Evolutionary conservation across 2,329 filamentous ascomycete species (phyloP).

Genomic region (Dryadomyces quercus-mongolicae): DNA sequence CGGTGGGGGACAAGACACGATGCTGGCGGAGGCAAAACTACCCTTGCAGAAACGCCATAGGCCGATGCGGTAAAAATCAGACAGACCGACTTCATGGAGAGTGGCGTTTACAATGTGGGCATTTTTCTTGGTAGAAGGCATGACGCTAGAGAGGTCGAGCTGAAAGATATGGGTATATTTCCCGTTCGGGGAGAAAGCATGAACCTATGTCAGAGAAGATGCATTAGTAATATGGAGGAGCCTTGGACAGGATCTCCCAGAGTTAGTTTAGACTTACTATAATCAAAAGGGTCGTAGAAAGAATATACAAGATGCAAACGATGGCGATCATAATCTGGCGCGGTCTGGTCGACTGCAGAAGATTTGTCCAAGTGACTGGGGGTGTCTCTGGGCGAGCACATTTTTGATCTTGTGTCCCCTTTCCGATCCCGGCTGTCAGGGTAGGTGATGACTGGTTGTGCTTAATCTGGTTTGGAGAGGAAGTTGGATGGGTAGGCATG

Average conservation of each 20-base stretch:
- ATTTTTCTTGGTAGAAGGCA: slow-evolving; percentile 60
- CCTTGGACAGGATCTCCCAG: too few relatives aligned
- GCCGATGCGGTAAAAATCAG: slow-evolving; percentile 90
- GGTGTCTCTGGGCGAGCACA: too few relatives aligned
- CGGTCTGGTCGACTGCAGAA: background rate
- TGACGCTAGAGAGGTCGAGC: slow-evolving; percentile 71
- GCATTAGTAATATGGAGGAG: too few relatives aligned
- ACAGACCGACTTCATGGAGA: slow-evolving; percentile 71
- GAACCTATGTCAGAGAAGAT: background rate
- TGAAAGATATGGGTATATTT: slow-evolving; percentile 72
- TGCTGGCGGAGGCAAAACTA: slow-evolving; percentile 48
- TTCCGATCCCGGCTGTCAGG: too few relatives aligned
- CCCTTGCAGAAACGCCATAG: slow-evolving; percentile 91
- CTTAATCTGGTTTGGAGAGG: too few relatives aligned
- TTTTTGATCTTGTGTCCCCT: too few relatives aligned
- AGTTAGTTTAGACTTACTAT: background rate
- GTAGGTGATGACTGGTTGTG: too few relatives aligned
- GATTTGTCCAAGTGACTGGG: background rate
- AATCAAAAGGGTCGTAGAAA: background rate
- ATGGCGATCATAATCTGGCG: background rate
- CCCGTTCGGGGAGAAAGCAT: slow-evolving; percentile 22
- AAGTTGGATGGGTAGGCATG: too few relatives aligned
- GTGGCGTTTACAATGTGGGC: slow-evolving; percentile 73
- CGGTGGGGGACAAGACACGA: slow-evolving; percentile 68
- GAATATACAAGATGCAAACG: background rate